These are phyloP conservation scores for Fusarium setosum DNA, from an alignment of 2,329 filamentous ascomycete genomes.

Conservation along the genomic window DNA sequence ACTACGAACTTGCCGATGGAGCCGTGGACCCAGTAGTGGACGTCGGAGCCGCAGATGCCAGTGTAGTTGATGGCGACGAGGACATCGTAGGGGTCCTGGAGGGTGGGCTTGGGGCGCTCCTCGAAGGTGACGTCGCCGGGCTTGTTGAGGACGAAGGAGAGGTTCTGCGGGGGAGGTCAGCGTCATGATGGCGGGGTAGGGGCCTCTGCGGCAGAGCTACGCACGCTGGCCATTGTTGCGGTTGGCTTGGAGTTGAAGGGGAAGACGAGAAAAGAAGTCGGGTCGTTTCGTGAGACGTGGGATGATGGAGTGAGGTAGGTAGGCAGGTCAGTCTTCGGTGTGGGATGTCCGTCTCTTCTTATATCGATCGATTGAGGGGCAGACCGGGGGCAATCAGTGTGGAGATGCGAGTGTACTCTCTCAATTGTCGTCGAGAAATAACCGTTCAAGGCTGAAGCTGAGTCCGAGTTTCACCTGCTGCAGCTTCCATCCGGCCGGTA, in stretches of 20 bases:
- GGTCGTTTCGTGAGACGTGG: slow-evolving; percentile 3
- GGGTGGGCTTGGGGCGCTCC: slow-evolving; percentile 77
- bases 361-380: slow-evolving; percentile 27
- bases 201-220: slow-evolving; percentile 1
- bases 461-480: neutral
- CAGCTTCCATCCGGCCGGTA: slow-evolving; percentile 13
- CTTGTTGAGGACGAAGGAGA: slow-evolving; percentile 86
- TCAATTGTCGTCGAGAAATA: slow-evolving; percentile 4
- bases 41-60: slow-evolving; percentile 89
- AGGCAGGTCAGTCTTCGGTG: slow-evolving; percentile 3
- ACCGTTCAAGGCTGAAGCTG: slow-evolving; percentile 9
- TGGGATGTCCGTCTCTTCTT: slow-evolving; percentile 30
- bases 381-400: slow-evolving; percentile 2
- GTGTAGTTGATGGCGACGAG: slow-evolving; percentile 86
- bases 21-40: slow-evolving; percentile 89
- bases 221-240: slow-evolving; percentile 42
- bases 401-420: slow-evolving; percentile 19
- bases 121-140: slow-evolving; percentile 78
- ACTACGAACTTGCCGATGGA: slow-evolving; percentile 89
- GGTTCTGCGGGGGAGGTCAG: slow-evolving; percentile 67
- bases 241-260: neutral
- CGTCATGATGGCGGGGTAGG: slow-evolving; percentile 29
- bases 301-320: slow-evolving; percentile 5
- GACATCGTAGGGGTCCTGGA: slow-evolving; percentile 78
- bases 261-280: neutral